These are phyloP conservation scores for Pinus taeda DNA, from an alignment of 75 land plant species.

Conservation along the genomic window DNA sequence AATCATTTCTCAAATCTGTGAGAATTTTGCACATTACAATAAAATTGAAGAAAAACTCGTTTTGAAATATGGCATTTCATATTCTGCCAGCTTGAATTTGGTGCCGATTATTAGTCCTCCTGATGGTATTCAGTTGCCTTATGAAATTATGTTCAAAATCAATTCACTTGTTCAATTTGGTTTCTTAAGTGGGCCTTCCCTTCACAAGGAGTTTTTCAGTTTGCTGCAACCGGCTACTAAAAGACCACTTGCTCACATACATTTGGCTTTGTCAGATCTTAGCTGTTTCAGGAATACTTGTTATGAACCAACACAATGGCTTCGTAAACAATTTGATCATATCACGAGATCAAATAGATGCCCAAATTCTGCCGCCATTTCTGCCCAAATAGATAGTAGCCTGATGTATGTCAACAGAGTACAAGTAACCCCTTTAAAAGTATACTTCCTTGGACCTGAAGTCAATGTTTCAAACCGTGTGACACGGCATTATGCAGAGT, in stretches of 20 bases:
- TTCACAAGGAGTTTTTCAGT: constrained; percentile 41
- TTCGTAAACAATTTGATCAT: constrained; percentile 26
- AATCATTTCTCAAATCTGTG: constrained; percentile 25
- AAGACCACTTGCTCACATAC: constrained; percentile 19
- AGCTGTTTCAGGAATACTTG: constrained; percentile 30
- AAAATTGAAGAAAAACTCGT: constrained; percentile 18
- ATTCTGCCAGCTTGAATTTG: constrained; percentile 23
- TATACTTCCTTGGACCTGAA: constrained; percentile 85
- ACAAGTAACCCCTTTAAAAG: constrained; percentile 72
- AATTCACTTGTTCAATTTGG: constrained; percentile 75
- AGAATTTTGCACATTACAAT: constrained; percentile 34
- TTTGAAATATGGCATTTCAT: constrained; percentile 17
- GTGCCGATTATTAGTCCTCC: constrained; percentile 49
- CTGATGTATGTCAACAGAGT: constrained; percentile 55
- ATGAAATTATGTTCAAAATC: constrained; percentile 64
- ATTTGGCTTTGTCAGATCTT: constrained; percentile 45
- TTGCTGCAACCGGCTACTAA: constrained; percentile 29
- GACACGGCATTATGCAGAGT: constrained; percentile 33
- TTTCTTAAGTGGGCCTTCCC: constrained; percentile 45
- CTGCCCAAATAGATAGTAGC: constrained; percentile 28
- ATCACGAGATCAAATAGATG: neutral
- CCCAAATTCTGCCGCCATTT: constrained; percentile 15
- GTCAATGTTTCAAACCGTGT: constrained; percentile 78
- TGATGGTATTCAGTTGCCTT: constrained; percentile 18
- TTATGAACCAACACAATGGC: constrained; percentile 49